Evolutionary conservation across 2,329 filamentous ascomycete species (phyloP).

Genomic region (Ophioceras dolichostomum): DNA sequence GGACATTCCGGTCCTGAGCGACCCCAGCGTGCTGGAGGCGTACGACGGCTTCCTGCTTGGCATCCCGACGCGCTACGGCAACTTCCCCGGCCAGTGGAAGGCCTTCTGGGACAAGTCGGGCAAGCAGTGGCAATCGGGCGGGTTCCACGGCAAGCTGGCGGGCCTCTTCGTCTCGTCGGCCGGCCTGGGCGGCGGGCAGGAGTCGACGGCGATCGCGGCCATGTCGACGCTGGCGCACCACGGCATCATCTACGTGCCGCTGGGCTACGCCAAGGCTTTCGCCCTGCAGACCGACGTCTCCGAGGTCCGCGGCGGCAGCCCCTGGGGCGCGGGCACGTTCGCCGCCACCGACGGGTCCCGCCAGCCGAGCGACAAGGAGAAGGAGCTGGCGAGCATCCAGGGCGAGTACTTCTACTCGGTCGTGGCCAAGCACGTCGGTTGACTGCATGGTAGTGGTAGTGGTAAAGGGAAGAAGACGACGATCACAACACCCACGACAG

Average conservation of each 20-base stretch:
- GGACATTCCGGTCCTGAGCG: constrained; percentile 50
- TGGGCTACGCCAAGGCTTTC: constrained; percentile 82
- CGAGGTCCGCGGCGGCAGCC: constrained; percentile 74
- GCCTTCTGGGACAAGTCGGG: constrained; percentile 86
- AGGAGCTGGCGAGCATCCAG: constrained; percentile 69
- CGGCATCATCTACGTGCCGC: constrained; percentile 90
- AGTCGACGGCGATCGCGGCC: constrained; percentile 67
- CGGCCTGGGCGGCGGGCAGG: constrained; percentile 79
- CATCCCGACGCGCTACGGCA: constrained; percentile 92
- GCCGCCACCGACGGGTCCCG: constrained; percentile 68
- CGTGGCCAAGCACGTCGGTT: constrained; percentile 56
- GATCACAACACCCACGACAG: not conserved
- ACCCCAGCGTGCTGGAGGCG: constrained; percentile 45
- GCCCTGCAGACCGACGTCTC: constrained; percentile 52
- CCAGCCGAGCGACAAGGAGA: constrained; percentile 63
- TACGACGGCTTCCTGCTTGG: constrained; percentile 91
- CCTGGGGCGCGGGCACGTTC: constrained; percentile 94
- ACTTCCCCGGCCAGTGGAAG: constrained; percentile 71
- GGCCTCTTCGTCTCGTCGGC: constrained; percentile 87
- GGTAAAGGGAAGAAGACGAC: not conserved
- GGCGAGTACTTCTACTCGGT: constrained; percentile 74
- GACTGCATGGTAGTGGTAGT: constrained; percentile 56
- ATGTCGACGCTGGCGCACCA: constrained; percentile 87
- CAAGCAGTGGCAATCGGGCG: constrained; percentile 67
- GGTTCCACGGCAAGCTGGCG: constrained; percentile 76